These are phyloP conservation scores for Neonectria ditissima DNA, from an alignment of 2,329 filamentous ascomycete genomes.

Conservation along the genomic window DNA sequence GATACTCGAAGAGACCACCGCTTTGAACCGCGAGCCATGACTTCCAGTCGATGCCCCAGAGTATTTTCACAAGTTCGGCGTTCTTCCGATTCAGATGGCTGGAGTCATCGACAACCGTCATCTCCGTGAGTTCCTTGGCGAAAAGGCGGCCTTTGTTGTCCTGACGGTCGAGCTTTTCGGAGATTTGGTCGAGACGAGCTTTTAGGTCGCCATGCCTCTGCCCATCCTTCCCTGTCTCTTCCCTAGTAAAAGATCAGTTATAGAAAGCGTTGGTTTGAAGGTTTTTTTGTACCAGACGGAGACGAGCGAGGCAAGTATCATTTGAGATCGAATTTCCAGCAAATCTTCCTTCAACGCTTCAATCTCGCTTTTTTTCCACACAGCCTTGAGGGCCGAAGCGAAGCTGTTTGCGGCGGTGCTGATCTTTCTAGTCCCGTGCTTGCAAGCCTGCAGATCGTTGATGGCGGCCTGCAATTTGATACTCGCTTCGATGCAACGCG, in stretches of 20 bases:
- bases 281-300: background rate
- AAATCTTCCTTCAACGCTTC: background rate
- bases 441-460: background rate
- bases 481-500: background rate
- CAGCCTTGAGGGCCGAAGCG: background rate
- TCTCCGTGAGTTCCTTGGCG: background rate
- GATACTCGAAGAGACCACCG: background rate
- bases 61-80: background rate
- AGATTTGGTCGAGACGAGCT: background rate
- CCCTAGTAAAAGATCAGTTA: background rate
- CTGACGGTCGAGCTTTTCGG: background rate
- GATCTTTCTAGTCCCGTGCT: background rate
- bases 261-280: no score
- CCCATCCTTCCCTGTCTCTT: background rate
- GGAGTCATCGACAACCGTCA: background rate
- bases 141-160: background rate
- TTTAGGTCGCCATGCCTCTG: background rate
- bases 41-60: background rate
- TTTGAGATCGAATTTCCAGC: background rate
- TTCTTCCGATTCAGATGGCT: background rate
- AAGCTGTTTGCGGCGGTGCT: constrained; percentile 4
- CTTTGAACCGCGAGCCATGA: background rate
- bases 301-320: background rate
- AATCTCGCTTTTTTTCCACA: background rate
- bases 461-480: background rate